phyloP scores from a whole-genome alignment of 2,329 filamentous ascomycete genomes.

The Aspergillus ruber region DNA sequence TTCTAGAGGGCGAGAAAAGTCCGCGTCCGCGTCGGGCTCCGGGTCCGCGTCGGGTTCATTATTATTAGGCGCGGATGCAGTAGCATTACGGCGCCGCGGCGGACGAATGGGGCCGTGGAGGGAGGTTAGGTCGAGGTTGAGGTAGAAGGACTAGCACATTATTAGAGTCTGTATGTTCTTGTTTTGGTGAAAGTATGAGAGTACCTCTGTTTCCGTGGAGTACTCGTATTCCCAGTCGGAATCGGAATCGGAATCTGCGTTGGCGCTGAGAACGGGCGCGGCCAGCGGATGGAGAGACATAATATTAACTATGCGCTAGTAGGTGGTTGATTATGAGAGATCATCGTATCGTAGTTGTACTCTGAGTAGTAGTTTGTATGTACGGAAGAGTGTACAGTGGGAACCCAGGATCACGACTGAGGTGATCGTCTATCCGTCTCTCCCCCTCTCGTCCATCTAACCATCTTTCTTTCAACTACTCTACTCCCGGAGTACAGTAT shows the following conservation, averaged over 20 bases:
- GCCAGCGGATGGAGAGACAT: conserved; percentile 13
- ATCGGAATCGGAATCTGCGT: conserved; percentile 32
- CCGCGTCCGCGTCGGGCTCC: not conserved
- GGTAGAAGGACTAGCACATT: conserved; percentile 52
- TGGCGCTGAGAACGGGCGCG: conserved; percentile 8
- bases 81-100: conserved; percentile 19
- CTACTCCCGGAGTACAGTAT: not conserved
- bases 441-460: not conserved
- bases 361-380: conserved; percentile 1
- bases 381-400: too few species aligned
- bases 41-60: conserved; percentile 23
- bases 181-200: too few species aligned
- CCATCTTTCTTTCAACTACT: not conserved
- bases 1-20: conserved; percentile 24
- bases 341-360: conserved; percentile 2
- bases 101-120: conserved; percentile 33
- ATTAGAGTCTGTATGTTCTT: too few species aligned
- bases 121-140: conserved; percentile 54
- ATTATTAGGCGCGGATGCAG: too few species aligned
- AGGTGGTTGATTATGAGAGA: not conserved
- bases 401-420: too few species aligned
- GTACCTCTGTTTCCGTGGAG: conserved; percentile 49
- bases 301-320: too few species aligned
- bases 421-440: not conserved
- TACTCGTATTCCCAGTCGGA: conserved; percentile 59